phyloP scores from a whole-genome alignment of 169 alveolate species.

The Eimeria praecox region DNA sequence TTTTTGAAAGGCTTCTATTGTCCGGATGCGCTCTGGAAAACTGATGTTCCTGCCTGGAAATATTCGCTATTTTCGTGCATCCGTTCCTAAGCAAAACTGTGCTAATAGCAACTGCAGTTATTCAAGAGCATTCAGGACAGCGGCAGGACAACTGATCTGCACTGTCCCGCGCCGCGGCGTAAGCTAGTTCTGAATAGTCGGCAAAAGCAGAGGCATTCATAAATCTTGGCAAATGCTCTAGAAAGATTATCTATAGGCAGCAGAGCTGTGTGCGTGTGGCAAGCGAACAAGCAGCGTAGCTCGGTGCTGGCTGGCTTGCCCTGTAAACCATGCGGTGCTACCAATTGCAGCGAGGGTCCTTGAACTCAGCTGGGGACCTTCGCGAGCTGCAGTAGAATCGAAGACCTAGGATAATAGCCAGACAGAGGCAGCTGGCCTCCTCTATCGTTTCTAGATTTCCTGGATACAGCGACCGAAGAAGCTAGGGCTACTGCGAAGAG shows the following conservation, averaged over 20 bases:
- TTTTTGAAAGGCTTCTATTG: too few species aligned
- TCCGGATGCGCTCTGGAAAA: too few species aligned
- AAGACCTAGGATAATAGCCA: not conserved
- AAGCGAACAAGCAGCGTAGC: too few species aligned
- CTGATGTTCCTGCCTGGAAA: too few species aligned
- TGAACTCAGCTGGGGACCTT: not conserved
- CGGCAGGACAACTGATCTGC: not conserved
- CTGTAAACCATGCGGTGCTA: not conserved
- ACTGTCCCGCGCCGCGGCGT: not conserved
- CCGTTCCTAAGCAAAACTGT: too few species aligned
- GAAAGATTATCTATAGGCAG: not conserved
- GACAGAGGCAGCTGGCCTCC: not conserved
- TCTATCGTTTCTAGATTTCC: not conserved
- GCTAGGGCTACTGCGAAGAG: not conserved
- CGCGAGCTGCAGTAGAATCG: not conserved
- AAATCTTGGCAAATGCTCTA: not conserved
- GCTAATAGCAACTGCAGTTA: too few species aligned
- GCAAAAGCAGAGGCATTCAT: not conserved
- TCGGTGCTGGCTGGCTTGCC: not conserved
- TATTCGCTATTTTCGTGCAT: too few species aligned
- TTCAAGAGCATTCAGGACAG: too few species aligned
- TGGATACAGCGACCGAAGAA: not conserved
- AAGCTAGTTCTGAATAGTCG: not conserved
- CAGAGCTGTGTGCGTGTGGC: not conserved
- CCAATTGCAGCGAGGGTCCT: not conserved